Conservation (phyloP, 164 flowering plant genomes). For the Tetrastigma voinierianum region DNA sequence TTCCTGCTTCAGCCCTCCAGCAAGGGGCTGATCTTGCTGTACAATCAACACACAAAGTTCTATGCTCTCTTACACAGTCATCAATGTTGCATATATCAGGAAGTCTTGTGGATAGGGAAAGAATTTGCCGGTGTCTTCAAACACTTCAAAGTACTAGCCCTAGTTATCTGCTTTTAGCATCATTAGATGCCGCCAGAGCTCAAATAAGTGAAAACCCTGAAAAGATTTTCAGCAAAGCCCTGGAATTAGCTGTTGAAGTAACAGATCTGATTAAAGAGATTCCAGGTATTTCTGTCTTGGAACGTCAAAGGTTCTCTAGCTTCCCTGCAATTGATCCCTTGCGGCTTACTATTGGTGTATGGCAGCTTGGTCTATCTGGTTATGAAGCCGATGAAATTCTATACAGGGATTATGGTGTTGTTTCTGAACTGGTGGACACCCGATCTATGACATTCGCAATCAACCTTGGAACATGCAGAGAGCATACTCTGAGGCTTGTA, state of each 20-base stretch:
- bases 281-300: constrained; percentile 26
- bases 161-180: constrained; percentile 38
- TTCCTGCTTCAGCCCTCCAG: constrained; percentile 37
- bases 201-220: constrained; percentile 30
- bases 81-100: constrained; percentile 45
- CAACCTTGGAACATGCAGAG: constrained; percentile 34
- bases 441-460: constrained; percentile 30
- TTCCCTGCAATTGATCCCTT: constrained; percentile 35
- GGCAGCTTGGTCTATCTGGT: constrained; percentile 37
- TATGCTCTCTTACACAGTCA: constrained; percentile 43
- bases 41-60: constrained; percentile 47
- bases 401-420: constrained; percentile 17
- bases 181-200: constrained; percentile 44
- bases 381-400: constrained; percentile 38
- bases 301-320: constrained; percentile 14
- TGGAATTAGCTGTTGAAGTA: constrained; percentile 26
- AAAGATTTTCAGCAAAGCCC: constrained; percentile 23
- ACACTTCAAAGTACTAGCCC: constrained; percentile 45
- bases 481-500: constrained; percentile 30
- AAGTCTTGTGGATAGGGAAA: constrained; percentile 30
- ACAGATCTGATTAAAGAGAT: constrained; percentile 17
- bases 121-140: constrained; percentile 35
- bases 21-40: constrained; percentile 42
- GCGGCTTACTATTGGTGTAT: constrained; percentile 31
- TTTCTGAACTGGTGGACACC: constrained; percentile 36